Evolutionary conservation across 805 yeast genomes (phyloP), one percentile per base, ranked within the genome.

Genomic region (Yarrowia sp.): DNA sequence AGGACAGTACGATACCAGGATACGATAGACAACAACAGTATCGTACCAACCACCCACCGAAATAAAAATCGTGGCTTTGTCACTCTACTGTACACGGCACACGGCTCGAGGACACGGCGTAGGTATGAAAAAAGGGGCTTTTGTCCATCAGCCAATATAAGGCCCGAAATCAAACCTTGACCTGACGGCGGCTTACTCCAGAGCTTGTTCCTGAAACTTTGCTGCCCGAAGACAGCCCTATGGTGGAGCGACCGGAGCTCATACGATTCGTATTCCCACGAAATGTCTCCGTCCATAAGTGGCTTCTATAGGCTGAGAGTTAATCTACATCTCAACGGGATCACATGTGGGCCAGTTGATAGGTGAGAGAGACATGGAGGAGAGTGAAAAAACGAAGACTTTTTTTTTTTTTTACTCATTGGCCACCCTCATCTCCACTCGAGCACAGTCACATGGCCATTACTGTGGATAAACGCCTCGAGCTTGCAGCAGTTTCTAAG

Each of bases 131-230:
- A n/a, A 22, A 22, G 14, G 47, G 18, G 47, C 47, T 43, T 31
- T 18, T n/a, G 15, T 13, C 32, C n/a, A 13, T 43, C 10, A 22
- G 28, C 28, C 28, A 22, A 3, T 11, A 17, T 28, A 8, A 28
- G 8, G n/a, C 38, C 15, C 35, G 15, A 14, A 4, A 6, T 6
- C 18, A 51, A 51, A 51, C 58, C 58, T 51, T 9, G 58, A 51
- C 58, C 58, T 51, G 58, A 38, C 58, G 35, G 33, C 43, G 43
- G 58, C 58, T n/a, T 36, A 32, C 14, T 11, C 3, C 15, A 3
- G 53, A 47, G 53, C n/a, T 33, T 11, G 58, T 51, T 51, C 58
- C 58, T 51, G 58, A 28, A 51, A 51, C 58, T 51, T 22, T 51
- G 58, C 41, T 35, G 31, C 39, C 17, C 39, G 28, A 38, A 17